Conservation (phyloP, 2,329 filamentous ascomycete genomes). For the Penicillium verrucosum region DNA sequence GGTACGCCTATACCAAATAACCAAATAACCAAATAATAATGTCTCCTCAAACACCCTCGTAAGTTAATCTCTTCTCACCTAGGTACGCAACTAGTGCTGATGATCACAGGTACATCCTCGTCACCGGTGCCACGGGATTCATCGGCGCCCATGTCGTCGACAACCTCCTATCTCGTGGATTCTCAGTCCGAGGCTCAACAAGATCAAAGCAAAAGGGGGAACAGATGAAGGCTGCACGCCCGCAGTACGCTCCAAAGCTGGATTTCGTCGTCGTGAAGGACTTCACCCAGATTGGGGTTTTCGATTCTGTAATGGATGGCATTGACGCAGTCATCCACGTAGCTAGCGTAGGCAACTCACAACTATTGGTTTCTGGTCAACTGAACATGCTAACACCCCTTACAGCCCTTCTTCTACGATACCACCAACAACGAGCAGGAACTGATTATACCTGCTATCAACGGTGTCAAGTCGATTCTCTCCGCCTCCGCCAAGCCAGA, state of each 20-base stretch:
- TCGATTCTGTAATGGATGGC: slow-evolving; percentile 40
- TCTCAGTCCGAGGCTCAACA: slow-evolving; percentile 24
- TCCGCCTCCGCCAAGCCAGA: slow-evolving; percentile 26
- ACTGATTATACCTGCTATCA: slow-evolving; percentile 47
- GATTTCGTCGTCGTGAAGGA: slow-evolving; percentile 46
- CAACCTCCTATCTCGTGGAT: slow-evolving; percentile 21
- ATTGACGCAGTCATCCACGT: slow-evolving; percentile 47
- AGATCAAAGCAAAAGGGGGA: slow-evolving; percentile 25
- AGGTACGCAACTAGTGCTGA: not conserved
- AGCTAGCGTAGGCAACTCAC: slow-evolving; percentile 40
- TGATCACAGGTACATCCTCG: slow-evolving; percentile 17
- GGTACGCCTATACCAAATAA: not conserved
- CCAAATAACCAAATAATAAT: not conserved
- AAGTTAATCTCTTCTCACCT: not conserved
- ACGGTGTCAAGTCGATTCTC: slow-evolving; percentile 46
- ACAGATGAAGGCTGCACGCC: slow-evolving; percentile 39
- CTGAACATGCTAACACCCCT: not conserved
- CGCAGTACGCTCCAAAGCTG: slow-evolving; percentile 35
- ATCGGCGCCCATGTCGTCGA: slow-evolving; percentile 31
- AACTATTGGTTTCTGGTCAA: not conserved
- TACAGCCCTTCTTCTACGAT: slow-evolving; percentile 46
- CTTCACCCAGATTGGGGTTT: slow-evolving; percentile 39
- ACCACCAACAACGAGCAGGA: slow-evolving; percentile 45
- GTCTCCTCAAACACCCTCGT: slow-evolving; percentile 5
- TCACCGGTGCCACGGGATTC: slow-evolving; percentile 31